phyloP scores from a whole-genome alignment of 2,329 filamentous ascomycete genomes.

The Cladosporium sp. region DNA sequence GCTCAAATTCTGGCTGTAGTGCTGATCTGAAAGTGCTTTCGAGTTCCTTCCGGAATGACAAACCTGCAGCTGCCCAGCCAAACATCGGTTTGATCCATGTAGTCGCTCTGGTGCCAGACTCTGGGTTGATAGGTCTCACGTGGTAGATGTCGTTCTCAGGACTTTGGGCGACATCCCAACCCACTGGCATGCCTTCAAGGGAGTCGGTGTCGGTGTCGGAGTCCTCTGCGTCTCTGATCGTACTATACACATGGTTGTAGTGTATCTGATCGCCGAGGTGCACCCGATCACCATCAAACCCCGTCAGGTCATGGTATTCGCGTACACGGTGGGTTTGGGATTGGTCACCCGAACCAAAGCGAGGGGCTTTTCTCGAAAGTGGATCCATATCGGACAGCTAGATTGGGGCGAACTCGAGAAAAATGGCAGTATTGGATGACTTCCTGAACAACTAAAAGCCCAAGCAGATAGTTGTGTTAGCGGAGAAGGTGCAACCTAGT shows the following conservation, averaged over 20 bases:
- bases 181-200: neutral
- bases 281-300: neutral
- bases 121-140: neutral
- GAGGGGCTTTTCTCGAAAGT: neutral
- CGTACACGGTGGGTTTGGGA: neutral
- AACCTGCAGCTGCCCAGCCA: neutral
- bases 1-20: neutral
- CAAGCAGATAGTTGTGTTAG: neutral
- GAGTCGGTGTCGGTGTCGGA: neutral
- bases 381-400: neutral
- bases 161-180: neutral
- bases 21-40: neutral
- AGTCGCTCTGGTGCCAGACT: neutral
- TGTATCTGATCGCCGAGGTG: neutral
- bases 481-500: neutral
- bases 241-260: neutral
- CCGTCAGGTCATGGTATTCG: no score
- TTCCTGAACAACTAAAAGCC: neutral
- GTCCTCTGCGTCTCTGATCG: neutral
- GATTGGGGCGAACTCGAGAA: neutral
- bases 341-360: neutral
- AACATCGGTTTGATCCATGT: neutral
- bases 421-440: neutral
- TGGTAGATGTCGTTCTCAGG: neutral
- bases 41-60: neutral